phyloP scores from a whole-genome alignment of 2,329 filamentous ascomycete genomes.

The Exserohilum turcica region DNA sequence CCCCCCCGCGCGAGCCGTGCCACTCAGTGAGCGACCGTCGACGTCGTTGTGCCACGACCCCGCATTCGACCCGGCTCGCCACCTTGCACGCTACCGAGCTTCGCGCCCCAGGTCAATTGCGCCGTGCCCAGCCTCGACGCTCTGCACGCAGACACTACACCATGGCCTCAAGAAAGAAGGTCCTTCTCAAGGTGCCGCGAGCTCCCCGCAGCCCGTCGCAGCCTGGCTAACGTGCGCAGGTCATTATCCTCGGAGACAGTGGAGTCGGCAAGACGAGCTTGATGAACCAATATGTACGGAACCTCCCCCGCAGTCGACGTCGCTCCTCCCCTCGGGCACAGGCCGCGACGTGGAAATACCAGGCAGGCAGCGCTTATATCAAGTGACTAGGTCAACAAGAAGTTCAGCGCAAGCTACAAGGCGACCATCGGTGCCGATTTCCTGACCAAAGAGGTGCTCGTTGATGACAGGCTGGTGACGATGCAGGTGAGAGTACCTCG shows the following conservation, averaged over 20 bases:
- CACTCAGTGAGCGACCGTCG: background rate
- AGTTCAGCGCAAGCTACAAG: constrained; percentile 99
- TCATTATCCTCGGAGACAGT: constrained; percentile 98
- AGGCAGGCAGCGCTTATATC: constrained; percentile 14
- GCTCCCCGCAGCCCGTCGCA: background rate
- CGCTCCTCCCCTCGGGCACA: background rate
- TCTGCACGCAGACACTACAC: constrained; percentile 13
- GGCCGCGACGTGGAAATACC: background rate
- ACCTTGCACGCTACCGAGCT: constrained; percentile 7
- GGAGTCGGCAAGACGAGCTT: constrained; percentile 99
- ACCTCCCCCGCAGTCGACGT: constrained; percentile 3
- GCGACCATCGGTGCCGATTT: constrained; percentile 99
- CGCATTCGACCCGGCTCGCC: constrained; percentile 6
- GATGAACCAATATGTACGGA: constrained; percentile 99
- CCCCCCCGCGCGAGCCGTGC: background rate
- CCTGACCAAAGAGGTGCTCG: constrained; percentile 94
- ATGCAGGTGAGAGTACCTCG: constrained; percentile 75
- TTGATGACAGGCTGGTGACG: constrained; percentile 95
- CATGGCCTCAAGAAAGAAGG: constrained; percentile 70
- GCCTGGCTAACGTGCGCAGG: constrained; percentile 59
- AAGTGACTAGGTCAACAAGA: constrained; percentile 90
- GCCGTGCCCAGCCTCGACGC: constrained; percentile 7
- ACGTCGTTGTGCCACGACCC: background rate
- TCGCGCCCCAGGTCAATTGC: constrained; percentile 11
- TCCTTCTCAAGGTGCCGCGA: constrained; percentile 77